phyloP scores from a whole-genome alignment of 2,329 filamentous ascomycete species.

The Talaromyces sp. region DNA sequence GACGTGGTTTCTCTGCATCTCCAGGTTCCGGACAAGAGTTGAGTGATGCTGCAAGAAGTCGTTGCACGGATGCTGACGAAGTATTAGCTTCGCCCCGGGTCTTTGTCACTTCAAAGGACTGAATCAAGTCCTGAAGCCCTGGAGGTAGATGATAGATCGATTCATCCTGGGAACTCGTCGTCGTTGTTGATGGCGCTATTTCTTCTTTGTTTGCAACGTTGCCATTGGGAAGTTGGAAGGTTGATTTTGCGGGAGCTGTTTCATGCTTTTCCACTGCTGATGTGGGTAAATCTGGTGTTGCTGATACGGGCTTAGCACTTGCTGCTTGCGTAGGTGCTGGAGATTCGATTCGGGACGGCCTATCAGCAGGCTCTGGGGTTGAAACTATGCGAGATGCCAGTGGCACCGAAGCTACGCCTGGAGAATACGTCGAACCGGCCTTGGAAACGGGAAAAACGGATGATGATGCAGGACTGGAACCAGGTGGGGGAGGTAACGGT shows the following conservation, averaged over 20 bases:
- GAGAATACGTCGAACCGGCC: slow-evolving; percentile 56
- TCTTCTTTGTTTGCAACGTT: slow-evolving; percentile 39
- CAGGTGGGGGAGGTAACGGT: slow-evolving; percentile 84
- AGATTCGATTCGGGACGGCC: slow-evolving; percentile 46
- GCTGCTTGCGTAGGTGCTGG: slow-evolving; percentile 42
- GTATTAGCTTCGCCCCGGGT: slow-evolving; percentile 48
- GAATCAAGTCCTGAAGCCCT: slow-evolving; percentile 80
- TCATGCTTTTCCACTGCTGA: slow-evolving; percentile 46
- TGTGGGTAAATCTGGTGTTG: slow-evolving; percentile 44
- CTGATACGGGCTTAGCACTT: slow-evolving; percentile 38
- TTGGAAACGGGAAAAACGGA: slow-evolving; percentile 47
- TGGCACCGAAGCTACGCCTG: slow-evolving; percentile 46
- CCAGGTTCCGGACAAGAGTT: slow-evolving; percentile 65
- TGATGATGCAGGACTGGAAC: slow-evolving; percentile 50
- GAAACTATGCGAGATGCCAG: slow-evolving; percentile 41
- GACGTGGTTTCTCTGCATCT: slow-evolving; percentile 76
- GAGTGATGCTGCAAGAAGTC: slow-evolving; percentile 71
- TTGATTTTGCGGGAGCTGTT: slow-evolving; percentile 35
- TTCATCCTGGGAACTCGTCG: slow-evolving; percentile 50
- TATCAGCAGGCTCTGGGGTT: slow-evolving; percentile 38
- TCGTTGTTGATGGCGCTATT: slow-evolving; percentile 32
- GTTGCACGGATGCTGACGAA: slow-evolving; percentile 54
- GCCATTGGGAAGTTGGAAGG: slow-evolving; percentile 44
- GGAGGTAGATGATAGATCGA: slow-evolving; percentile 90
- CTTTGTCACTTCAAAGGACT: slow-evolving; percentile 82